phyloP scores from a whole-genome alignment of 768 basidiomycete genomes.

The Lactarius pseudohatsudake region DNA sequence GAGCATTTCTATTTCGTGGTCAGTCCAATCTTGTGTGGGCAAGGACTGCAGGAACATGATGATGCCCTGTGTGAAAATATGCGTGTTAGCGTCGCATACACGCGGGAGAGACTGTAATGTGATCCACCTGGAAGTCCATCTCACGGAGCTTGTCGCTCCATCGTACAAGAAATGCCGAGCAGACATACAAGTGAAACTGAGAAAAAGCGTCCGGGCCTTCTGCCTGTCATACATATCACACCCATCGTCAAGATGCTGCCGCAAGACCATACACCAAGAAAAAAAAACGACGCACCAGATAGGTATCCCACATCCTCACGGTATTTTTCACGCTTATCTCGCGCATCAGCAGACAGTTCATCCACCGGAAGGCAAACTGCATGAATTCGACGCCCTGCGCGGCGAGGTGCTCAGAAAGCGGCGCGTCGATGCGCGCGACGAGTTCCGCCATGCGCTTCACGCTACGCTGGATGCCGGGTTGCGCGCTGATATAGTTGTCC shows the following conservation, averaged over 20 bases:
- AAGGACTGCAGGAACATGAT: constrained; percentile 98
- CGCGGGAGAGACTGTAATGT: constrained; percentile 29
- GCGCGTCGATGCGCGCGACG: constrained; percentile 86
- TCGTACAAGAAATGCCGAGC: constrained; percentile 92
- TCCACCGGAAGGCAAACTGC: constrained; percentile 99
- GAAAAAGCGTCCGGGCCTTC: constrained; percentile 98
- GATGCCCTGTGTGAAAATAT: constrained; percentile 70
- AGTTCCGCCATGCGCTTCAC: constrained; percentile 94
- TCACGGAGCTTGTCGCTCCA: constrained; percentile 92
- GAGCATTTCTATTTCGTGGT: constrained; percentile 93
- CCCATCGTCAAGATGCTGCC: not conserved
- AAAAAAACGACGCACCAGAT: constrained; percentile 61
- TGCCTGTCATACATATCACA: constrained; percentile 51
- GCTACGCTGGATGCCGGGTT: constrained; percentile 94
- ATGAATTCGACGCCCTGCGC: constrained; percentile 96
- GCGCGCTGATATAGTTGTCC: constrained; percentile 95
- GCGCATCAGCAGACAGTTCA: constrained; percentile 98
- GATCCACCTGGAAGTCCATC: constrained; percentile 95
- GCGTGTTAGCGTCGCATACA: not conserved
- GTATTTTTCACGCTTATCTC: constrained; percentile 97
- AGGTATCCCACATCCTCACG: constrained; percentile 99
- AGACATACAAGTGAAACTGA: constrained; percentile 98
- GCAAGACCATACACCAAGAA: constrained; percentile 6
- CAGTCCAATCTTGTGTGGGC: constrained; percentile 91
- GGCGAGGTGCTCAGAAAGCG: constrained; percentile 83